Evolutionary conservation across 2,329 filamentous ascomycete genomes (phyloP), one percentile per base, ranked within the genome.

Genomic region (Fusarium nematophilum): DNA sequence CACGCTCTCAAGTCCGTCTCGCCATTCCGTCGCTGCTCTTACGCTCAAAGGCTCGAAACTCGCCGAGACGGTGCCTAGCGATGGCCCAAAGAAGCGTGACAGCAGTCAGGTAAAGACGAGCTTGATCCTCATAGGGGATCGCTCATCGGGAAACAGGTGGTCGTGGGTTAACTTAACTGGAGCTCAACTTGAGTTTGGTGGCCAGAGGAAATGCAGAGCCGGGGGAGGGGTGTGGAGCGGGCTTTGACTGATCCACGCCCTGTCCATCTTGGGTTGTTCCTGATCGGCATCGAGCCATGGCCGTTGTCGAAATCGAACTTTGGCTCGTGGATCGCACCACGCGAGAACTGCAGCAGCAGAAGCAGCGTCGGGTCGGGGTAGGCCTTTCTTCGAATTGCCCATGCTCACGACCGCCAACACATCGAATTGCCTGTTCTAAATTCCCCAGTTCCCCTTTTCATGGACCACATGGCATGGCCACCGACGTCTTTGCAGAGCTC

Each of bases 271-370:
- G 52, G 52, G 55, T 64, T 61, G 67, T 70, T 65, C 59, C 59
- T 65, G 62, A 70, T 69, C 53, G 53, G 56, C 59, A 60, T 69
- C 56, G 63, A 61, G 63, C 67, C 65, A 70, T 66, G 55, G 62
- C 39, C 51, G 52, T 59, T 62, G 55, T 55, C 53, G 65, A 56
- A 68, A 73, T 72, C 71, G 70, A 65, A 53, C 30, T 71, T 70
- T 69, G 65, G 70, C 67, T 62, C 58, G 63, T 53, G 61, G 57
- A 73, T 72, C 70, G 69, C 58, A 56, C 65, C 47, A 65, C 44
- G 40, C 36, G 38, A 54, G 51, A 53, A 53, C 42, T 56, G 40
- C 48, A 62, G 58, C 64, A 56, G 62, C 52, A 8, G 27, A 29
- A 57, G 46, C 56, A 51, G 53, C 53, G 59, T 54, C 50, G 53